Base-by-base conservation (phyloP, 139 green algal species). In the Choricystis sp. region DNA sequence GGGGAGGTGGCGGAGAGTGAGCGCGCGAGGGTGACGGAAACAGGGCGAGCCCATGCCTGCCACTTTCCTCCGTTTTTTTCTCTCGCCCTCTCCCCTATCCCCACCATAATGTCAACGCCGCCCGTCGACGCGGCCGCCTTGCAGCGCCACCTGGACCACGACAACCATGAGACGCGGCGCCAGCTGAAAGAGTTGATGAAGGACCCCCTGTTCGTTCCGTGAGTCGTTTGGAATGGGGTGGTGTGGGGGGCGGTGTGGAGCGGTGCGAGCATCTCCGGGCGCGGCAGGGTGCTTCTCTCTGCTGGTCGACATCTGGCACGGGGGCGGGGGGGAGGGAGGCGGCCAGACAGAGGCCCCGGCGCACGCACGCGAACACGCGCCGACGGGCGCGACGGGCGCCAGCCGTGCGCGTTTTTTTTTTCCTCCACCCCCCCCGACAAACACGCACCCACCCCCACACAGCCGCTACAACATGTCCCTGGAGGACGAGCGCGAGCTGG, bases 111-210 rank as follows among this genome's bases (percentile, higher is more conserved):
- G 40, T 52, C 40, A 16, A 9, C 40, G 40, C 40, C 40, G 40
- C 40, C 26, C 3, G 20, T 71, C 0, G 66, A 72, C 31, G 40
- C 67, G 4, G 59, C 61, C 29, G 62, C 56, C 2, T 40, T 94
- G 4, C 79, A 91, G 31, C 28, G 22, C 0, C 56, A 94, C 19
- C 71, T 94, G 19, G 88, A 95, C 28, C 85, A 94, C 66, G 88
- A 95, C 67, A 92, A 90, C 49, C 71, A 81, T 61, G 60, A 24
- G 23, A 79, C 85, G 49, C 62, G 88, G 0, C 22, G 61, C 21
- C 56, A 66, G 24, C 79, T 94, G 73, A 94, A 95, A 74, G 75
- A 88, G 1, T 79, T 94, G 29, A 87, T 86, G 67, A 76, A 79
- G 24, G 66, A 80, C 14, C 69, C 71, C 4, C 61, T 91, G 0